These are phyloP conservation scores for Monosporozyma solicola DNA, from an alignment of 805 yeast species.

Conservation along the genomic window DNA sequence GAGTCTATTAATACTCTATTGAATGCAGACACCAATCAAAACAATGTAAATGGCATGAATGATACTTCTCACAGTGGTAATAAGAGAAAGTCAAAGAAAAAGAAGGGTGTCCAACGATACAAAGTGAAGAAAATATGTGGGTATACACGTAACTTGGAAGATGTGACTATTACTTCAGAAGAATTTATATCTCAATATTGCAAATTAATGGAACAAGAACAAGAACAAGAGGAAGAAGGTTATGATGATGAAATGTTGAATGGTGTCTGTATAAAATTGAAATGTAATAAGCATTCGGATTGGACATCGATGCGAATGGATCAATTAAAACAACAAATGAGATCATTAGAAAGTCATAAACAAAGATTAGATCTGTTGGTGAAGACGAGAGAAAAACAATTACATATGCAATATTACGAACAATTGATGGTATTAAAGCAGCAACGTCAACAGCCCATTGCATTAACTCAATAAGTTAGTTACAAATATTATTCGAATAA, in stretches of 20 bases:
- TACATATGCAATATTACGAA: constrained; percentile 23
- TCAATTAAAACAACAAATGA: constrained; percentile 16
- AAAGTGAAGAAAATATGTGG: constrained; percentile 24
- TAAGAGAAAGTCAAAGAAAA: constrained; percentile 2
- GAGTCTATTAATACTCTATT: constrained; percentile 12
- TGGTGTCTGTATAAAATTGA: constrained; percentile 21
- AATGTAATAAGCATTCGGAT: constrained; percentile 24
- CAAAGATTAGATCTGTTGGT: constrained; percentile 19
- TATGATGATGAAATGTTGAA: constrained; percentile 5
- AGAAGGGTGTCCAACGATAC: constrained; percentile 11
- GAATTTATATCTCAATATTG: constrained; percentile 12
- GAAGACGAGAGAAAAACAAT: constrained; percentile 21
- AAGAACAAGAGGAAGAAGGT: not conserved
- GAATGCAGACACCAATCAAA: not conserved
- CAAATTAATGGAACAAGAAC: constrained; percentile 1
- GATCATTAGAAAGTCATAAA: constrained; percentile 16
- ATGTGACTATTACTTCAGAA: constrained; percentile 12
- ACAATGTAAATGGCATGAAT: not conserved
- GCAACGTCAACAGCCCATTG: not conserved
- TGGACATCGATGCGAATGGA: constrained; percentile 22
- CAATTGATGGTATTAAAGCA: not conserved
- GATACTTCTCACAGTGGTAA: not conserved
- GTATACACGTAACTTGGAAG: constrained; percentile 9
- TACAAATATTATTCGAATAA: not conserved
- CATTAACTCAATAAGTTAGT: not conserved